Percentiles rank a stretch among this genome's conserved stretches.
Evolutionary conservation across 371 early-diverging fungal species (phyloP).

Genomic region (Lichtheimia hyalospora): DNA sequence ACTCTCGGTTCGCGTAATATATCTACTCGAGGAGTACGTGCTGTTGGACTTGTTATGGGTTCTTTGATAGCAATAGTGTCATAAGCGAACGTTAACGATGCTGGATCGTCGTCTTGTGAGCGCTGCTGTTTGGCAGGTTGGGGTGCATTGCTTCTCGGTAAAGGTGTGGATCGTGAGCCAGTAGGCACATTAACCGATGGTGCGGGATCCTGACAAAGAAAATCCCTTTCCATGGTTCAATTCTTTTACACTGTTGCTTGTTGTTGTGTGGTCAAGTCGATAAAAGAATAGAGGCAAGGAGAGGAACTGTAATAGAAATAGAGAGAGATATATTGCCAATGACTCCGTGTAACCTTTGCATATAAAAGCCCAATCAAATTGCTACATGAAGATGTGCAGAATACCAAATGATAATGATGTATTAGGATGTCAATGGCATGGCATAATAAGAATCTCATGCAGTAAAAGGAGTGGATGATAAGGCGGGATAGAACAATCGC

Average conservation of each 20-base stretch:
- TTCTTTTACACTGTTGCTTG: too few relatives aligned
- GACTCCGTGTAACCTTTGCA: too few relatives aligned
- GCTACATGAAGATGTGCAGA: too few relatives aligned
- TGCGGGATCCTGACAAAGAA: conserved; percentile 7
- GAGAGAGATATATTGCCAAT: neutral
- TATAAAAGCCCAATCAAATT: too few relatives aligned
- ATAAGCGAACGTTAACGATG: neutral
- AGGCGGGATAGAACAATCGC: too few relatives aligned
- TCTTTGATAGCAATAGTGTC: conserved; percentile 1
- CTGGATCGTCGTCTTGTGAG: neutral
- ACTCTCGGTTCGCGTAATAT: conserved; percentile 36
- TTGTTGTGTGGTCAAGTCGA: neutral
- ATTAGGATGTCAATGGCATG: too few relatives aligned
- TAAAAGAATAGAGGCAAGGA: neutral
- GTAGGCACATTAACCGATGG: neutral
- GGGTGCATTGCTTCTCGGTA: conserved; percentile 3
- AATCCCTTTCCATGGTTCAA: neutral
- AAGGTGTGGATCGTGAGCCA: conserved; percentile 17
- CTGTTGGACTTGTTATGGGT: conserved; percentile 3
- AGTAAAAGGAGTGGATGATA: too few relatives aligned
- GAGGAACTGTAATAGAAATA: neutral
- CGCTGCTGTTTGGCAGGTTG: neutral
- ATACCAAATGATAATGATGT: too few relatives aligned
- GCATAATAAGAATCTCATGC: too few relatives aligned
- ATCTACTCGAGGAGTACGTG: conserved; percentile 23